Evolutionary conservation across 345 rosid species (phyloP), one percentile per base, ranked within the genome.

Genomic region (Lagerstroemia speciosa): DNA sequence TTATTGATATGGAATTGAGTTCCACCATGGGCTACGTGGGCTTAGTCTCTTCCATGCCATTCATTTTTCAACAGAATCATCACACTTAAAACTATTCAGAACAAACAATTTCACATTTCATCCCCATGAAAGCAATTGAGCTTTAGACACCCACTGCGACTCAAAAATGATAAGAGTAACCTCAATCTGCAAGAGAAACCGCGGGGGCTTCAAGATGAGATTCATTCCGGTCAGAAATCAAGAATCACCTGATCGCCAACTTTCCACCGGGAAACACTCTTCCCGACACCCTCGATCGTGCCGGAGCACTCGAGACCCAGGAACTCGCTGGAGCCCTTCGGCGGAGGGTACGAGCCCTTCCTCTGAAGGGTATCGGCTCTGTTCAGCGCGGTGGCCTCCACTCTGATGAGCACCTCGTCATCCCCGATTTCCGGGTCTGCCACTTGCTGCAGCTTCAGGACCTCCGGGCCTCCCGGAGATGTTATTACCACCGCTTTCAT

Each of bases 241-340:
- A 43, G 33, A 29, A 48, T 19, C 52, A 87, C 98, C 89, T 90
- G 86, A 72, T 90, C 91, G 30, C 96, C 96, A 14, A 85, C 75
- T 65, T 87, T 88, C 97, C 96, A 93, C 45, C 86, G 86, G 58
- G 90, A 82, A 52, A 90, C 98, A 68, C 37, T 69, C 30, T 74
- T 75, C 10, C 96, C 97, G 0, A 89, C 75, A 15, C 90, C 77
- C 38, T 75, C 85, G 26, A 93, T 53, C 67, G 83, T 89, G n/a
- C 96, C 97, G 27, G 96, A 90, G 68, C 98, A 93, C 72, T 90
- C 98, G 33, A 93, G 87, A 52, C 98, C 92, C 19, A 58, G 96
- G 73, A 81, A 80, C 30, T 84, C 79, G 64, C 98, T 93, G 32
- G 88, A 78, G 12, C 86, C 98, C 60, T 86, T 82, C 5, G 98